These are phyloP conservation scores for Pseudisothecium myosuroides DNA, from an alignment of 225 moss, liverwort and hornwort genomes.

Conservation along the genomic window DNA sequence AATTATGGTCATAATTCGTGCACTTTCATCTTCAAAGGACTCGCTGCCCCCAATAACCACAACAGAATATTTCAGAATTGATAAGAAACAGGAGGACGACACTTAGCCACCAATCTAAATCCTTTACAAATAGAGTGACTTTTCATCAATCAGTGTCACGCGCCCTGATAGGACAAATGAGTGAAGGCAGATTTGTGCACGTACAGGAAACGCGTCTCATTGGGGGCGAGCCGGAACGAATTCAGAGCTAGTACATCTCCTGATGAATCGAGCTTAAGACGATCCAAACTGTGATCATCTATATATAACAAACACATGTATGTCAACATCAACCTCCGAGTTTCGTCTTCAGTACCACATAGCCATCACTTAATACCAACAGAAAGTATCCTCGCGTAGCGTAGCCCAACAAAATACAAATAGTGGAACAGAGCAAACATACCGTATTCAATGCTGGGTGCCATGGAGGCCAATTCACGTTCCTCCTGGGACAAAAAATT, in stretches of 20 bases:
- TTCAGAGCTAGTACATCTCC: too few relatives aligned
- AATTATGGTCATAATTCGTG: too few relatives aligned
- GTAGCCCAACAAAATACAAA: neutral
- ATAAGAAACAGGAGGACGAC: neutral
- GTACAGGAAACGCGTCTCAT: neutral
- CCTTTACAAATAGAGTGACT: neutral
- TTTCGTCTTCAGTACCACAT: neutral
- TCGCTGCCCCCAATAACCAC: neutral
- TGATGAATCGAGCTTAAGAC: neutral
- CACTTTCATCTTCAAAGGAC: too few relatives aligned
- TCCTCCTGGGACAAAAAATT: too few relatives aligned
- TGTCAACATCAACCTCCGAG: neutral
- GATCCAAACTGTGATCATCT: neutral
- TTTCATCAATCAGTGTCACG: neutral
- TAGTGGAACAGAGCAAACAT: neutral
- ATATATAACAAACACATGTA: neutral
- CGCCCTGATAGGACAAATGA: neutral
- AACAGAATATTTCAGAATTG: neutral
- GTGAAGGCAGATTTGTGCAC: neutral
- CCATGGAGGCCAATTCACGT: too few relatives aligned
- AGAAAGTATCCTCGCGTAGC: neutral
- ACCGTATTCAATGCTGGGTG: too few relatives aligned
- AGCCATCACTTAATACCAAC: neutral
- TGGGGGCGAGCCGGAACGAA: too few relatives aligned
- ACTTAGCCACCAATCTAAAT: neutral